A percentile compares a stretch with the other conserved stretches of the same genome.
Conservation (phyloP, 1,284 basidiomycete genomes). For the Rhodotorula sp. region DNA sequence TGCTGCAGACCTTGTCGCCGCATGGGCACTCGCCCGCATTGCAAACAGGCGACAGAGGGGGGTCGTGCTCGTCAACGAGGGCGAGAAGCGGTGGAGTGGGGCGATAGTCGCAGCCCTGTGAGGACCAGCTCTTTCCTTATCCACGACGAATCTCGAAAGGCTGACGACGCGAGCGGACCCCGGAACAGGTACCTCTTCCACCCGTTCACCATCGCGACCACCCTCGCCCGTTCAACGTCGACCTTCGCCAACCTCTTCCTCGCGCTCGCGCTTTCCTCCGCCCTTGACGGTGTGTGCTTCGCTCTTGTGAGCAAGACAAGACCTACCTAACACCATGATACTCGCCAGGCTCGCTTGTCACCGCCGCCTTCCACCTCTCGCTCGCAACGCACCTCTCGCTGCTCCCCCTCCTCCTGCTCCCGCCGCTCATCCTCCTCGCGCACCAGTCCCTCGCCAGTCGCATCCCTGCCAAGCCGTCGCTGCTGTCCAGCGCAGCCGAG, state of each 20-base stretch:
- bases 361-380: slow-evolving; percentile 66
- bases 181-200: slow-evolving; percentile 77
- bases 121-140: slow-evolving; percentile 49
- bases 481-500: background rate
- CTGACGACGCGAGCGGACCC: slow-evolving; percentile 3
- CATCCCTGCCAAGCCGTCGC: background rate
- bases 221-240: slow-evolving; percentile 75
- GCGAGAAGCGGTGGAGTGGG: slow-evolving; percentile 57
- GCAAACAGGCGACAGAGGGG: slow-evolving; percentile 48
- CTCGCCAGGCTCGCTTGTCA: slow-evolving; percentile 36
- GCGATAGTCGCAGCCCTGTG: slow-evolving; percentile 67
- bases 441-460: slow-evolving; percentile 4
- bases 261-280: slow-evolving; percentile 70
- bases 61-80: slow-evolving; percentile 47
- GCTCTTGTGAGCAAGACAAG: background rate
- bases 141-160: too few relatives aligned
- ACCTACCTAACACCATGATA: slow-evolving; percentile 7
- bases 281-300: slow-evolving; percentile 61
- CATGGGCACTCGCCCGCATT: slow-evolving; percentile 67
- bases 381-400: slow-evolving; percentile 69
- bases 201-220: slow-evolving; percentile 78
- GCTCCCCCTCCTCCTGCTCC: slow-evolving; percentile 68
- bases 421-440: slow-evolving; percentile 65
- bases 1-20: slow-evolving; percentile 64
- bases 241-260: slow-evolving; percentile 73